Percentiles rank a stretch among this genome's conserved stretches.
Evolutionary conservation across 106 monocot species (phyloP).

Genomic region (Acorus calamus): DNA sequence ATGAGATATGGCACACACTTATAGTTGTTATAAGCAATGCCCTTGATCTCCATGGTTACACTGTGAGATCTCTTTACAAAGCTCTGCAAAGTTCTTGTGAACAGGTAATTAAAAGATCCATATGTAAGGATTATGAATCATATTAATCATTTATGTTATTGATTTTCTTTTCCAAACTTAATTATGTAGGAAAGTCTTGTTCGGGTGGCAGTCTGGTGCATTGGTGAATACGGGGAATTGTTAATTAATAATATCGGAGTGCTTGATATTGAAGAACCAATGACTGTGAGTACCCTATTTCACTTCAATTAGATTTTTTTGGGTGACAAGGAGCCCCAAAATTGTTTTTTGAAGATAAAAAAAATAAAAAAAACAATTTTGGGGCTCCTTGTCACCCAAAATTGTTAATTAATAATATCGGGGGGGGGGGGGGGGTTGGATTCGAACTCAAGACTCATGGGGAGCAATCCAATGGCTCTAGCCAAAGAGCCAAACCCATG

Average conservation of each 20-base stretch:
- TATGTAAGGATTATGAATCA: no score
- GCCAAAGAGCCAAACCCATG: no score
- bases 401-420: no score
- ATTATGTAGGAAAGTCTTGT: slow-evolving; percentile 66
- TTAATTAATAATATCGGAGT: slow-evolving; percentile 66
- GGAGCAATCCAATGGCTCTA: no score
- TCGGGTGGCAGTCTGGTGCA: slow-evolving; percentile 90
- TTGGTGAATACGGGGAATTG: slow-evolving; percentile 99
- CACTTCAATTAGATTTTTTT: no score
- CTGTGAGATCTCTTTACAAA: slow-evolving; percentile 78
- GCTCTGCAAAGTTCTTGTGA: slow-evolving; percentile 46
- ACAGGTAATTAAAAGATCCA: no score
- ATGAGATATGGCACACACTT: slow-evolving; percentile 96
- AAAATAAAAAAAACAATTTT: no score
- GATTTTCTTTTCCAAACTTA: slow-evolving; percentile 1
- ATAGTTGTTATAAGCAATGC: slow-evolving; percentile 94
- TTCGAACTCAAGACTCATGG: no score
- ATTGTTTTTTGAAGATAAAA: no score
- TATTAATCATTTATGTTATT: neutral
- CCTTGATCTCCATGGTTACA: slow-evolving; percentile 92
- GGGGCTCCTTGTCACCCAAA: no score
- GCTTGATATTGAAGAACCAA: slow-evolving; percentile 69
- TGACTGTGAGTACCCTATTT: slow-evolving; percentile 79
- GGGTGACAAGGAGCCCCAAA: no score
- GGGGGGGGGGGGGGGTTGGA: no score